Base-by-base conservation (phyloP, 768 basidiomycete genomes). In the Termitomyces bulborhizus region DNA sequence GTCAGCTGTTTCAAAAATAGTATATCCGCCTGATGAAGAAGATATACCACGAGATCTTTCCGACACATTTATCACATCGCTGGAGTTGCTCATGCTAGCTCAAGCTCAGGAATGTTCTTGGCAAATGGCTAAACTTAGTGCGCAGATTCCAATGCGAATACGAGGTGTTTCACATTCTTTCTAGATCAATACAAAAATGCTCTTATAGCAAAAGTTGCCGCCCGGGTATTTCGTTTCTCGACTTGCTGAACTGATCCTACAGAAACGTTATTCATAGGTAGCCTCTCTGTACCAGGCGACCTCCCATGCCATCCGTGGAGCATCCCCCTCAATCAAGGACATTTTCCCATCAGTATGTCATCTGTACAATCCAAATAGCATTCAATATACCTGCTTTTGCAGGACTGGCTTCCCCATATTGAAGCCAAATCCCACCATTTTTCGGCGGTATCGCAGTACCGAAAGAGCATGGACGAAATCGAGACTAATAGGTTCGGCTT, bases 41-140 rank as follows among this genome's bases (percentile, higher is more conserved):
- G 76, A 82, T n/a, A 64, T 67, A 1, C 83, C 86, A 0, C 61
- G 76, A 15, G 96, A 98, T 66, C 76, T 97, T 27, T 79, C 85
- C 0, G 69, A 72, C 26, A 64, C 80, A 0, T 85, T 88, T 61
- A 63, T 90, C 24, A 75, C 73, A 46, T 76, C 82, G 27, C 65
- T 97, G 42, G 83, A 90, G 64, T 80, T 71, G 59, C 78, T 98
- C 53, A 87, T 93, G 83, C 78, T 95, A 4, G 93, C 93, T 0
- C 93, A 98, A 69, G 95, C 94, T 1, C 96, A 98, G 62, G 97
- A 99, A 71, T 96, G 92, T 65, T 92, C 85, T 41, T 98, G 95
- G 95, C 94, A 96, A 66, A 81, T 88, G 60, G 94, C 94, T 15
- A 86, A 88, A 65, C 71, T 90, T 56, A 90, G 93, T 92, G 62